A percentile compares a stretch with the other conserved stretches of the same genome.
These are phyloP conservation scores for Taiozyma sp. DNA, from an alignment of 1,139 yeast species.

Conservation along the genomic window DNA sequence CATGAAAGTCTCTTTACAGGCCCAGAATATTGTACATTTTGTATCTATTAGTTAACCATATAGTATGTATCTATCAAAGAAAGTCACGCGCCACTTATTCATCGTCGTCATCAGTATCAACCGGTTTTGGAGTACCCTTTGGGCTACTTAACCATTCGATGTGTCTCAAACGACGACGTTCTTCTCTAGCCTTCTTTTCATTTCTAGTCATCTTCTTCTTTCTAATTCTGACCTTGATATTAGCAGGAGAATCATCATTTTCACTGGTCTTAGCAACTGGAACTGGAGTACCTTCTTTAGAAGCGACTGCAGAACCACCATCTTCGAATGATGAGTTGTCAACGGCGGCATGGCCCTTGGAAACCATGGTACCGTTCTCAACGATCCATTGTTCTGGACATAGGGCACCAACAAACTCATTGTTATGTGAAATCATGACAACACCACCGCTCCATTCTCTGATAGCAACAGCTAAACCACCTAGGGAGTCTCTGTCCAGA, in stretches of 20 bases:
- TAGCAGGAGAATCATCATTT: conserved; percentile 90
- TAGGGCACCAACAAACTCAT: conserved; percentile 93
- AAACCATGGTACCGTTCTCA: conserved; percentile 84
- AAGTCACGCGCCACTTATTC: conserved; percentile 26
- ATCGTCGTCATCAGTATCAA: conserved; percentile 89
- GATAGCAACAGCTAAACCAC: conserved; percentile 95
- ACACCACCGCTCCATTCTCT: conserved; percentile 99
- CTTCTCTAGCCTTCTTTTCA: conserved; percentile 86
- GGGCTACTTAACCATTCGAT: conserved; percentile 94
- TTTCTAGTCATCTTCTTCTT: conserved; percentile 98
- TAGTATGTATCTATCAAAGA: background rate
- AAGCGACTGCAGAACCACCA: conserved; percentile 52
- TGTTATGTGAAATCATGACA: conserved; percentile 96
- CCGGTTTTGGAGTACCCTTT: conserved; percentile 95
- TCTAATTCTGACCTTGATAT: conserved; percentile 84
- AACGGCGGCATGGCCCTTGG: conserved; percentile 72
- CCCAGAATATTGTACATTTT: background rate
- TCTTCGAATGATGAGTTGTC: conserved; percentile 81
- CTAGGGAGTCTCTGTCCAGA: conserved; percentile 94
- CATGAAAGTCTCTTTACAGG: background rate
- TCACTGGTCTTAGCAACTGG: conserved; percentile 42
- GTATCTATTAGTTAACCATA: background rate
- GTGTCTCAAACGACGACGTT: conserved; percentile 90
- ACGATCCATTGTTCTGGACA: conserved; percentile 99
- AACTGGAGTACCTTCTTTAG: conserved; percentile 36